Conservation (phyloP, 257 asterid genomes). For the Verbascum thapsus region DNA sequence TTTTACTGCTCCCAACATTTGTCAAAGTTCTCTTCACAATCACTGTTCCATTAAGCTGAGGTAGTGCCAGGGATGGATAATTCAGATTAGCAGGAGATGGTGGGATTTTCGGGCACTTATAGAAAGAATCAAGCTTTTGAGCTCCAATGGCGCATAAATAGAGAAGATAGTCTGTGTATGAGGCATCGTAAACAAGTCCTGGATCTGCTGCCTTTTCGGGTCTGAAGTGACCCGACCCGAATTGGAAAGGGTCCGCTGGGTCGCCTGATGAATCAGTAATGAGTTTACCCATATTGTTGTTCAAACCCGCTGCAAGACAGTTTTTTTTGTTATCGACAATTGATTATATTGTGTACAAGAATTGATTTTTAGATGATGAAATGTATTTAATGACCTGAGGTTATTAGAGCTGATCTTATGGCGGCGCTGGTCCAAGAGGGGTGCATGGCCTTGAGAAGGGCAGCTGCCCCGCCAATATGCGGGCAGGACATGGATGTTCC, state of each 20-base stretch:
- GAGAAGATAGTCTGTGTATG: constrained; percentile 71
- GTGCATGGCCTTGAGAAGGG: constrained; percentile 83
- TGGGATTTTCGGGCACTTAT: constrained; percentile 53
- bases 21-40: constrained; percentile 64
- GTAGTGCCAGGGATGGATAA: constrained; percentile 78
- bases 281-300: constrained; percentile 47
- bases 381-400: constrained; percentile 53
- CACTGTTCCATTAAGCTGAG: constrained; percentile 47
- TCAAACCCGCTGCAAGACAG: constrained; percentile 56
- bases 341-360: neutral
- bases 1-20: constrained; percentile 58
- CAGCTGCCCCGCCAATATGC: constrained; percentile 72
- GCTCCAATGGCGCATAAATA: constrained; percentile 54
- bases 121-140: constrained; percentile 38
- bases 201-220: constrained; percentile 92
- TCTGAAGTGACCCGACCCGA: constrained; percentile 82
- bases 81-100: constrained; percentile 51
- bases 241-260: constrained; percentile 83
- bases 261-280: constrained; percentile 62
- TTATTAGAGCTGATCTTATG: constrained; percentile 81
- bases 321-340: neutral
- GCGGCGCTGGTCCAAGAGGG: constrained; percentile 97
- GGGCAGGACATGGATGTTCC: constrained; percentile 99
- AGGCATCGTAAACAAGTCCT: constrained; percentile 82
- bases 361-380: neutral